Conservation (phyloP, 345 rosid species). For the Pseudoturritis turrita region DNA sequence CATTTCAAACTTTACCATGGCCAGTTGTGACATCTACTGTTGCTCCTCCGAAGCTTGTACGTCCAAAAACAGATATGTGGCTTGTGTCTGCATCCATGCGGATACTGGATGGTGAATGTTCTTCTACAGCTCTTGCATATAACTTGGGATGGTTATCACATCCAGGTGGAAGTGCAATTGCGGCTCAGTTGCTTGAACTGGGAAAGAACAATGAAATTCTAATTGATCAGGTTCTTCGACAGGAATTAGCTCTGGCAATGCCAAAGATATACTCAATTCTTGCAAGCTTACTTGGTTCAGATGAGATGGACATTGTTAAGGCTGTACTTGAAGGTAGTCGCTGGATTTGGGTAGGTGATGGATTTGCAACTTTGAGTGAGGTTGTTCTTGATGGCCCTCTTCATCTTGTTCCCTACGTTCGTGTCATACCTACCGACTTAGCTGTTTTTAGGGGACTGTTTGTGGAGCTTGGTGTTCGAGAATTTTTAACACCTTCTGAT, state of each 20-base stretch:
- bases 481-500: constrained; percentile 73
- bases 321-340: constrained; percentile 97
- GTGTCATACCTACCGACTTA: constrained; percentile 84
- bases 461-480: constrained; percentile 82
- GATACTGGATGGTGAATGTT: constrained; percentile 90
- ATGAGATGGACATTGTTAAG: constrained; percentile 93
- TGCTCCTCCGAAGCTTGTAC: constrained; percentile 96
- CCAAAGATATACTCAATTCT: constrained; percentile 82
- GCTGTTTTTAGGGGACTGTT: constrained; percentile 83
- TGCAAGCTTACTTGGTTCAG: constrained; percentile 64
- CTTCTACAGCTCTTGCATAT: constrained; percentile 83
- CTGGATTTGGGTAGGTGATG: constrained; percentile 99
- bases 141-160: constrained; percentile 88
- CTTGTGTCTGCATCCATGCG: constrained; percentile 95
- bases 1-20: constrained; percentile 85
- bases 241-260: constrained; percentile 89
- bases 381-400: constrained; percentile 95
- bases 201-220: constrained; percentile 89
- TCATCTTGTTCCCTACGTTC: constrained; percentile 89
- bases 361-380: constrained; percentile 86
- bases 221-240: constrained; percentile 66
- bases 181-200: constrained; percentile 96
- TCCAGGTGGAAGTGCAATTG: constrained; percentile 91
- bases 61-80: constrained; percentile 78
- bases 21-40: constrained; percentile 72